Percentiles rank a stretch among this genome's conserved stretches.
phyloP scores from a whole-genome alignment of 768 basidiomycete species.

The Kwoniella newhampshirensis region DNA sequence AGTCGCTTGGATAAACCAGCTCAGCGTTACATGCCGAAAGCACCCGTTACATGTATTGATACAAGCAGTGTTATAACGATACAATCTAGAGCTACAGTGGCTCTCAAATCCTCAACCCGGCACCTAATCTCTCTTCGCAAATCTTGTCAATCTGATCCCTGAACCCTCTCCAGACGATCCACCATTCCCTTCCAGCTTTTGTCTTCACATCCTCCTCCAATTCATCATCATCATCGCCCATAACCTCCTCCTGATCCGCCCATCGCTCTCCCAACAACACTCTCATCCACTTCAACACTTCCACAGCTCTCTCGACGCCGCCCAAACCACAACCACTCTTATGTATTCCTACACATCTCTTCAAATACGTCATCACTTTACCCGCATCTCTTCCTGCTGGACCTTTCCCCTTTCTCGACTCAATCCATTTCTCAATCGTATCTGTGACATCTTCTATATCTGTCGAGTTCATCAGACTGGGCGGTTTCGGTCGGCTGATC shows the following conservation, averaged over 20 bases:
- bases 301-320: slow-evolving; percentile 68
- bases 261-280: slow-evolving; percentile 63
- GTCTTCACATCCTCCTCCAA: slow-evolving; percentile 22
- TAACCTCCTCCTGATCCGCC: slow-evolving; percentile 59
- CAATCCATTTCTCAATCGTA: slow-evolving; percentile 75
- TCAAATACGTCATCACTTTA: slow-evolving; percentile 70
- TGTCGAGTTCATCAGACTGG: slow-evolving; percentile 47
- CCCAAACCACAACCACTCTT: slow-evolving; percentile 63
- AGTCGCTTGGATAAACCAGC: too few species aligned
- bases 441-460: slow-evolving; percentile 71
- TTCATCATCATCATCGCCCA: slow-evolving; percentile 38
- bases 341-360: slow-evolving; percentile 64
- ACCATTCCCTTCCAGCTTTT: slow-evolving; percentile 67
- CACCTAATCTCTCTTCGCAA: slow-evolving; percentile 69
- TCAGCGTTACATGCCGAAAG: too few species aligned
- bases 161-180: slow-evolving; percentile 71
- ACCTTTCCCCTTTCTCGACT: slow-evolving; percentile 61
- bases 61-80: neutral
- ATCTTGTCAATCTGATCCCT: slow-evolving; percentile 68
- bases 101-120: slow-evolving; percentile 56
- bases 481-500: slow-evolving; percentile 23
- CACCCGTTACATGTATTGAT: slow-evolving; percentile 7
- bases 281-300: slow-evolving; percentile 79
- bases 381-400: slow-evolving; percentile 74
- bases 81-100: neutral